Conservation (phyloP, 2,329 filamentous ascomycete species). For the Neofusicoccum umdonicola region DNA sequence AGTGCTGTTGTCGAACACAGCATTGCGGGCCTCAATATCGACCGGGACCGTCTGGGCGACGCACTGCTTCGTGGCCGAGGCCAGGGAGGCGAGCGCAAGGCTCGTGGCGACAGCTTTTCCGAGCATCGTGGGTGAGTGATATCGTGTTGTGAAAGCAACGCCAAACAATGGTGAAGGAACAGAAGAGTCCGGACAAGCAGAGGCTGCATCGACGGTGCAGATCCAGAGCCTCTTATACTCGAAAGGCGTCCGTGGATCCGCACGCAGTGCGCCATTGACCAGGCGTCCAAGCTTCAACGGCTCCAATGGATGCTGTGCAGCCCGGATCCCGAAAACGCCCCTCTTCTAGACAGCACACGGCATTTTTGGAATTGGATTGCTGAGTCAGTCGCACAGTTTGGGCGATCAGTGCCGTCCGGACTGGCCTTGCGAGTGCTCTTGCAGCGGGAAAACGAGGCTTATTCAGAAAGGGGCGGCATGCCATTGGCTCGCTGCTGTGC, state of each 20-base stretch:
- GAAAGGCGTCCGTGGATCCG: not conserved
- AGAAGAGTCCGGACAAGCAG: no score
- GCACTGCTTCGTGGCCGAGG: conserved; percentile 13
- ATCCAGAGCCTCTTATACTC: not conserved
- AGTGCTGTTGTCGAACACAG: not conserved
- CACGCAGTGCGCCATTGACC: not conserved
- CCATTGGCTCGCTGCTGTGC: no score
- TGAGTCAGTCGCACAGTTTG: not conserved
- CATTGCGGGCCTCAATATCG: conserved; percentile 9
- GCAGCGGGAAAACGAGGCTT: no score
- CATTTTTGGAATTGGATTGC: not conserved
- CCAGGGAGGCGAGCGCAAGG: conserved; percentile 5
- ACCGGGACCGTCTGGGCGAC: conserved; percentile 15
- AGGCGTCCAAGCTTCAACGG: not conserved
- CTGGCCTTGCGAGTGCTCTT: not conserved
- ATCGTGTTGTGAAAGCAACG: not conserved
- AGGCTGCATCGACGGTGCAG: not conserved
- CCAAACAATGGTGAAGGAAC: no score
- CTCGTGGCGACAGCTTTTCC: not conserved
- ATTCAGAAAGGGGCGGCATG: no score
- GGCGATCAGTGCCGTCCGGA: not conserved
- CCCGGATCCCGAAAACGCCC: not conserved
- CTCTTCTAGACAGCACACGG: not conserved
- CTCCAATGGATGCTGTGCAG: not conserved
- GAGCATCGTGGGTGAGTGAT: not conserved